Evolutionary conservation across 176 grass and related monocot genomes (phyloP), one percentile per base, ranked within the genome.

Genomic region (Metroxylon sagu): DNA sequence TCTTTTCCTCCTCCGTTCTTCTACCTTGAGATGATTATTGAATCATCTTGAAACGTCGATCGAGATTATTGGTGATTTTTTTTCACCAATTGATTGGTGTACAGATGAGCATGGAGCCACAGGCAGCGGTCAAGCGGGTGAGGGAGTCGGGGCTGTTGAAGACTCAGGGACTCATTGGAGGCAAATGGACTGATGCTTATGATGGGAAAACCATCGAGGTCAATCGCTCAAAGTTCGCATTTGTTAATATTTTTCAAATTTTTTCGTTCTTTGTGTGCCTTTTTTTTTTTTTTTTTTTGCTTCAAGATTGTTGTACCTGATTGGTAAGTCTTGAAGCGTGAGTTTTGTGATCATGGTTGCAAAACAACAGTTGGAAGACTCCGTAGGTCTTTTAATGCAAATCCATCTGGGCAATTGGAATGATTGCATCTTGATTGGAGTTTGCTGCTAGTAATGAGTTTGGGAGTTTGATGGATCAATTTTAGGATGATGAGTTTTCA

Each of bases 141-240:
- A 76, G 70, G 55, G 68, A 79, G 62, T 76, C 86, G 71, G 91
- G 91, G 53, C 65, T 95, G 16, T 71, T 95, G 68, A 87, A 61
- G 83, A 87, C 82, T 53, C 74, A 73, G 21, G 86, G 86, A 4
- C 86, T 95, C n/a, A 74, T 95, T 63, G 91, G 80, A 12, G 86
- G 86, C 19, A 55, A 82, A 61, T 95, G 91, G 91, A 74, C 87
- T 16, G 86, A 95, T 77, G 81, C 86, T 35, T 84, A 90, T 56
- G 80, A 95, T 71, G 83, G 91, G 16, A 95, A 85, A 70, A 95
- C 71, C 25, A 74, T 90, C 14, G 80, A 95, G 90, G 91, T 95
- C 39, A 1, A 39, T 57, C 4, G 2, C 35, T 43, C 10, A 14
- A 43, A 43, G 35, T 10, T 14, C 53, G 2, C 16, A 23, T 56